A percentile compares a stretch with the other conserved stretches of the same genome.
These are phyloP conservation scores for Debaryomyces hansenii DNA, from an alignment of 805 yeast species.

Conservation along the genomic window DNA sequence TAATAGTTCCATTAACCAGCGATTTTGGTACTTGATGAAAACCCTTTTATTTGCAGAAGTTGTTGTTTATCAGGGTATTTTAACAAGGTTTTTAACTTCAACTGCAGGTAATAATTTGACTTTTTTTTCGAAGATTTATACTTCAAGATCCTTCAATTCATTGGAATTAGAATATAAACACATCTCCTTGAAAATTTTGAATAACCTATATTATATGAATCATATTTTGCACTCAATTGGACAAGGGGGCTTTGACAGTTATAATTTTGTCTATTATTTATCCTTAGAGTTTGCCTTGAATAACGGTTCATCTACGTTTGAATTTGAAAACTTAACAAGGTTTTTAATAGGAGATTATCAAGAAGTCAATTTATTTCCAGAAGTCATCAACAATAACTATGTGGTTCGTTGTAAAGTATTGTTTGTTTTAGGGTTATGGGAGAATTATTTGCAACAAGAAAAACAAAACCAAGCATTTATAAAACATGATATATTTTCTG, in stretches of 20 bases:
- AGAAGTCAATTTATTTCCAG: conserved; percentile 31
- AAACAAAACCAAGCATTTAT: conserved; percentile 17
- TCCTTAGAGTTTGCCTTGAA: conserved; percentile 40
- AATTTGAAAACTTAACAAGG: conserved; percentile 30
- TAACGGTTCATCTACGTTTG: conserved; percentile 19
- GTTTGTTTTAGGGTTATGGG: conserved; percentile 49
- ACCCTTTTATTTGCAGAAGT: conserved; percentile 47
- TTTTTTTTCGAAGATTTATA: not conserved
- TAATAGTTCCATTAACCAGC: conserved; percentile 9
- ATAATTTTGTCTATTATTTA: conserved; percentile 57
- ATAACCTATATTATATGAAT: conserved; percentile 43
- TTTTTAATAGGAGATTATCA: conserved; percentile 33
- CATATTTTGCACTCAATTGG: conserved; percentile 56
- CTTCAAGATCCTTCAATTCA: conserved; percentile 2
- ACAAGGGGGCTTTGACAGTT: conserved; percentile 63
- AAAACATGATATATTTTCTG: conserved; percentile 23
- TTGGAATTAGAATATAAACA: conserved; percentile 27
- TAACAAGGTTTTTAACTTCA: conserved; percentile 33
- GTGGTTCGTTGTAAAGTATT: conserved; percentile 39
- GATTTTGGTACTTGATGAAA: conserved; percentile 41
- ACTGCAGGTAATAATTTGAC: not conserved
- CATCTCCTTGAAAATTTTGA: conserved; percentile 31
- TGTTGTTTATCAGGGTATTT: conserved; percentile 51
- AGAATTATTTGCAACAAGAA: conserved; percentile 38
- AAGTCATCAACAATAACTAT: conserved; percentile 24